Evolutionary conservation across 2,329 filamentous ascomycete species (phyloP), one percentile per base, ranked within the genome.

Genomic region (Botryosphaeria dothidea): DNA sequence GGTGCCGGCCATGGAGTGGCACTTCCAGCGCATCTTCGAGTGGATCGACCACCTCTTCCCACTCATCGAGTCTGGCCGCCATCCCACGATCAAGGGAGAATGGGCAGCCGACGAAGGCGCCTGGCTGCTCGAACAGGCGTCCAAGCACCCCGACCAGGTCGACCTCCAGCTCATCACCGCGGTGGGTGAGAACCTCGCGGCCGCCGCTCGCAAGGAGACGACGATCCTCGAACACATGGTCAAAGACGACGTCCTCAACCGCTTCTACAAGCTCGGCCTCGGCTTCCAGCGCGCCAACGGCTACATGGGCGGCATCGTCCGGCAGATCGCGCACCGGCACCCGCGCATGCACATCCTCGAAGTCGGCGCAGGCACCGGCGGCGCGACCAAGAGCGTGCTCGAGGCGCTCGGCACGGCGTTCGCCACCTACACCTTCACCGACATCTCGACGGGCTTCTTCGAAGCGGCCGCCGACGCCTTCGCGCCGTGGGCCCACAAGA

Each of bases 351-450:
- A 54, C 11, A 60, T 66, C 25, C 62, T 66, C 9, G 67, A 70
- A 38, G 31, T 69, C 31, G 67, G 68, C 2, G 67, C 66, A 3
- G 68, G 70, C 6, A 69, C 66, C 34, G 69, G 67, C 17, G 65
- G 57, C 21, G 58, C 68, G 4, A 68, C 67, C 4, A 38, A 58
- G 4, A n/a, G 58, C 3, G 34, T 62, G 13, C 15, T 69, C 38
- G 0, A 46, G 56, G 34, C 49, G 29, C 8, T 66, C 8, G 41
- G 45, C 7, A 13, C 9, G 1, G 11, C n/a, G 5, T 71, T 67
- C 43, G n/a, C 9, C 4, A 25, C 64, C 0, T 73, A 71, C 49
- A 65, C 64, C 2, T 68, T 71, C 19, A 72, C 69, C 1, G 71
- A 71, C 46, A 23, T 67, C 5, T 67, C 69, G 9, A 8, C 19